Evolutionary conservation across 106 monocot species (phyloP), one percentile per base, ranked within the genome.

Genomic region (Ottelia alismoides): DNA sequence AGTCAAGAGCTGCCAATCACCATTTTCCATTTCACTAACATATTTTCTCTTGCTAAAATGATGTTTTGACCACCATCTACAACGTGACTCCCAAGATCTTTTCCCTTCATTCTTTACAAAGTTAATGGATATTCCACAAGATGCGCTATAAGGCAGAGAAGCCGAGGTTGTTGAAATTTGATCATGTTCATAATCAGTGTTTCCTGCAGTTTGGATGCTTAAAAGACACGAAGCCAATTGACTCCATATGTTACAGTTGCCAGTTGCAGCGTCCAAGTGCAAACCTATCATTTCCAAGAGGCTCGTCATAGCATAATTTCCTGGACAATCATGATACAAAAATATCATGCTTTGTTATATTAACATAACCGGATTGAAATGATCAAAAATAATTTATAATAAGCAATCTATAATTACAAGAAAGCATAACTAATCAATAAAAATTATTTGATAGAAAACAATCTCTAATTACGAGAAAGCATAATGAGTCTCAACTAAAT

Each of bases 201-300:
- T 30, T 24, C 25, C 10, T 11, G 45, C 30, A 52, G 24, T 57
- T 27, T 55, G 53, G 25, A 83, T 55, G 29, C 68, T 55, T 16
- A 71, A 67, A 28, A 83, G 65, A 45, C 77, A 83, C 21, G 67
- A 67, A 32, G 74, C 59, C 50, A 83, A 61, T 47, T 83, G 77
- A 55, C 62, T 74, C 83, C 83, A 83, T 51, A 67, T 28, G 19
- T 22, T 49, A 60, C 58, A 62, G 51, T 59, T 62, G 46, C 77
- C 83, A 65, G 55, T 28, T 25, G 56, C 43, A 43, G 74, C 53
- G 71, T 83, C 83, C 24, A 83, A 49, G 61, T 83, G 66, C 59
- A 61, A 61, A 61, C 64, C 51, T 49, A 83, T 74, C 78, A 71
- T 67, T 45, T 83, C 74, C 5, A 83, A 28, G 2, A 83, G 63